Percentiles rank a stretch among this genome's conserved stretches.
Conservation (phyloP, 2,329 filamentous ascomycete genomes). For the Fusarium sp. region DNA sequence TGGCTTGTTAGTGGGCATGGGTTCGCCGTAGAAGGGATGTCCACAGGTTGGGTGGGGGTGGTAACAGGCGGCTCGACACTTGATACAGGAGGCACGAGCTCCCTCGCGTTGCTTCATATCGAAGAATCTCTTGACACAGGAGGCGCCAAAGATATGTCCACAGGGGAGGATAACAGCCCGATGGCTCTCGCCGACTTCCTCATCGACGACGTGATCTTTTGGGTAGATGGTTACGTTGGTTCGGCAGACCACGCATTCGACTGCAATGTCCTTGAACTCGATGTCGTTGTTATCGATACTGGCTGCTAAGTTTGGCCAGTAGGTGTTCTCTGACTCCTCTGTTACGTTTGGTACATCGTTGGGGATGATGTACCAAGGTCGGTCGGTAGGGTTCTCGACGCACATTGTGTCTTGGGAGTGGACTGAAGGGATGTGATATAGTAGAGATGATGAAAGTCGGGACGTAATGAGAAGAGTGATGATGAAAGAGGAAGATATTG, state of each 20-base stretch:
- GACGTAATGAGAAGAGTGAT: too few species aligned
- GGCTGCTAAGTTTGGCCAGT: not conserved
- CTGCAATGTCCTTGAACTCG: not conserved
- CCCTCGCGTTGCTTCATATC: not conserved
- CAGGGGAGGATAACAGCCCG: not conserved
- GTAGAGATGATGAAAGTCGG: too few species aligned
- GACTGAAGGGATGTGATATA: not conserved
- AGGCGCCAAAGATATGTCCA: constrained; percentile 7
- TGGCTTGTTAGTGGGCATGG: not conserved
- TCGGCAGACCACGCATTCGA: not conserved
- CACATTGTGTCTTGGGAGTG: not conserved
- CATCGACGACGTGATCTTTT: not conserved
- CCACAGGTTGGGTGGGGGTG: not conserved
- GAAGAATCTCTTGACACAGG: not conserved
- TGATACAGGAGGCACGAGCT: not conserved
- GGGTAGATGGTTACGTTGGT: not conserved
- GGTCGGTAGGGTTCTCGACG: not conserved
- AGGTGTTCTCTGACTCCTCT: not conserved
- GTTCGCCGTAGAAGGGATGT: not conserved
- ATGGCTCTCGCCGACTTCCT: not conserved
- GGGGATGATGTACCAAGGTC: not conserved
- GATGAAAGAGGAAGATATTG: too few species aligned
- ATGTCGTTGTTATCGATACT: not conserved
- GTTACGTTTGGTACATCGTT: not conserved
- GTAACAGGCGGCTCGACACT: not conserved